These are phyloP conservation scores for Calocybe cyanea DNA, from an alignment of 768 basidiomycete genomes.

Conservation along the genomic window DNA sequence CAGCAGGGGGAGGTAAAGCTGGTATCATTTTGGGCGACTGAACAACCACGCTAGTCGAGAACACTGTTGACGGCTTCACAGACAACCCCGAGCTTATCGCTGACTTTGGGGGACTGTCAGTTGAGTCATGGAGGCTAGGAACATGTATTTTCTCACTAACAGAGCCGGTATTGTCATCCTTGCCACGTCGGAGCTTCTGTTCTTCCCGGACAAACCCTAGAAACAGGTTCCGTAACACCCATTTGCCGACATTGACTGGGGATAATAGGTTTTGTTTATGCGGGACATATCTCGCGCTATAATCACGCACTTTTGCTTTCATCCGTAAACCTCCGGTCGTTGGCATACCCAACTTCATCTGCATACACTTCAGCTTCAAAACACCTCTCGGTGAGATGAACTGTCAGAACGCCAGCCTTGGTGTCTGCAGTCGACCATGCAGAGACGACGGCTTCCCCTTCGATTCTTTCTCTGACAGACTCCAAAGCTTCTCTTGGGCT, in stretches of 20 bases:
- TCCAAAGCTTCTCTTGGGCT: conserved; percentile 86
- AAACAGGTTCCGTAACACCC: conserved; percentile 86
- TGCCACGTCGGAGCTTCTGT: conserved; percentile 36
- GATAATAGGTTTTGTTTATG: not conserved
- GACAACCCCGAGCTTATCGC: conserved; percentile 24
- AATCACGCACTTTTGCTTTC: conserved; percentile 71
- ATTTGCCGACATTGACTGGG: conserved; percentile 90
- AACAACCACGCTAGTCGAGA: conserved; percentile 44
- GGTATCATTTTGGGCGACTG: conserved; percentile 65
- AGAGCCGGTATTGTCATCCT: conserved; percentile 25
- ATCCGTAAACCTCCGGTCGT: conserved; percentile 61
- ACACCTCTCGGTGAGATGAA: conserved; percentile 83
- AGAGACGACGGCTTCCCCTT: conserved; percentile 85
- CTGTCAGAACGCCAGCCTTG: conserved; percentile 80
- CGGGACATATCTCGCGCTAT: conserved; percentile 3
- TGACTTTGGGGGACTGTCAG: conserved; percentile 3
- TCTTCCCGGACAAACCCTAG: conserved; percentile 72
- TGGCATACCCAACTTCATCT: conserved; percentile 77
- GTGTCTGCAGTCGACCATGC: conserved; percentile 90
- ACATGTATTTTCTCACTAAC: conserved; percentile 20
- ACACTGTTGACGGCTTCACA: conserved; percentile 16
- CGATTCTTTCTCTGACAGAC: conserved; percentile 84
- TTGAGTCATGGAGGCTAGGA: too few species aligned
- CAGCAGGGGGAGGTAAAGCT: conserved; percentile 49
- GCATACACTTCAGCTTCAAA: conserved; percentile 96